Evolutionary conservation across 2,329 filamentous ascomycete genomes (phyloP), one percentile per base, ranked within the genome.

Genomic region (Boeremia exigua): DNA sequence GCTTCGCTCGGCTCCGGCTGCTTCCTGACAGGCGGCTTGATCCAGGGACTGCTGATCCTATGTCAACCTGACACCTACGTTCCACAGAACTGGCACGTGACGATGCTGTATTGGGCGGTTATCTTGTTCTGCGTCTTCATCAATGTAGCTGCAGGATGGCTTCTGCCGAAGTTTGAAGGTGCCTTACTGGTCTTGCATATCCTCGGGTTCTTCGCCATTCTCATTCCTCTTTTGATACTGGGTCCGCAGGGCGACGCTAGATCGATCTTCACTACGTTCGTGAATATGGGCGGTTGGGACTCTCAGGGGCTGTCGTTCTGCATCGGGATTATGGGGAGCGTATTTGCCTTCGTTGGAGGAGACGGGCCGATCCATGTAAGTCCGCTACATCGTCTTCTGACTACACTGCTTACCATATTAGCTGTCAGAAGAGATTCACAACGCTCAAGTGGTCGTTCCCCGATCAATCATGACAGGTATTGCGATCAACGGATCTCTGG

Each of bases 121-220:
- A 71, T 77, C 2, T 12, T 72, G 1, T 67, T 80, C 11, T 68
- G 71, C 5, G 60, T 78, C 6, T 63, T 69, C 25, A 74, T 81
- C 56, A 84, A 84, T 58, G 76, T 76, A 1, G 68, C 78, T 11
- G 71, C 76, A 6, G 77, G 76, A 2, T 74, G 72, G 34, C 58
- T 77, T 1, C 67, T 84, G 2, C 80, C 81, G 1, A 69, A 76
- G 12, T 70, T 82, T 34, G 82, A 85, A 64, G 77, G 77, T 2
- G 54, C 78, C 5, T 66, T 81, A 28, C 66, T 82, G 3, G 67
- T 81, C 4, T 49, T 84, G 4, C 81, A 84, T 54, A 70, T 83
- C 25, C 59, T 79, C 6, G 81, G 81, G 1, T 80, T 83, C 60
- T 79, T 83, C 53, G 80, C 75, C 3, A 77, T 82, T 47, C 63